Evolutionary conservation across 176 grass and related monocot species (phyloP).

Genomic region (Cenchrus fungigraminus): DNA sequence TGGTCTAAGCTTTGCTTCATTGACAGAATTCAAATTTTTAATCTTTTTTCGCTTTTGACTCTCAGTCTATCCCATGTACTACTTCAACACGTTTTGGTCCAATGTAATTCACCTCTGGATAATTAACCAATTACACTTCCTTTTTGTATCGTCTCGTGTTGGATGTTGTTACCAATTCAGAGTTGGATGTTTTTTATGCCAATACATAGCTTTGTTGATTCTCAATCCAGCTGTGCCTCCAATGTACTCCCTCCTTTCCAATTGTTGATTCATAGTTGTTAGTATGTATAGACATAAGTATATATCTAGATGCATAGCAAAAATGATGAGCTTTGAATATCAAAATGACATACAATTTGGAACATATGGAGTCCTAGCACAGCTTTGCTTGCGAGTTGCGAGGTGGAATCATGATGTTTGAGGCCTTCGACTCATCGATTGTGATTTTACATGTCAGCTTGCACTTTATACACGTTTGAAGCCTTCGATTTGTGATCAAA

Average conservation of each 20-base stretch:
- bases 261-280: no score
- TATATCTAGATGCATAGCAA: no score
- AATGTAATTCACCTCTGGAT: background rate
- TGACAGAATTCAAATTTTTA: background rate
- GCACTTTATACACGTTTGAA: background rate
- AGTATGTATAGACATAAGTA: no score
- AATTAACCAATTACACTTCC: background rate
- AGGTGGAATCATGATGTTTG: background rate
- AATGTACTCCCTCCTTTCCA: background rate
- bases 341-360: no score
- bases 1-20: background rate
- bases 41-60: background rate
- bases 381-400: background rate
- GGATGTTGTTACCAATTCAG: background rate
- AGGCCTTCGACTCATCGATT: background rate
- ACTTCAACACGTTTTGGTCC: background rate
- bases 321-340: no score
- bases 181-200: background rate
- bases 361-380: no score
- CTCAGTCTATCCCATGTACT: background rate
- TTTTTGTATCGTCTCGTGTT: background rate
- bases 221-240: background rate
- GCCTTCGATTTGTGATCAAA: no score
- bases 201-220: background rate
- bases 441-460: background rate